Evolutionary conservation across 345 rosid genomes (phyloP).

Genomic region (Rhodamnia rubescens): DNA sequence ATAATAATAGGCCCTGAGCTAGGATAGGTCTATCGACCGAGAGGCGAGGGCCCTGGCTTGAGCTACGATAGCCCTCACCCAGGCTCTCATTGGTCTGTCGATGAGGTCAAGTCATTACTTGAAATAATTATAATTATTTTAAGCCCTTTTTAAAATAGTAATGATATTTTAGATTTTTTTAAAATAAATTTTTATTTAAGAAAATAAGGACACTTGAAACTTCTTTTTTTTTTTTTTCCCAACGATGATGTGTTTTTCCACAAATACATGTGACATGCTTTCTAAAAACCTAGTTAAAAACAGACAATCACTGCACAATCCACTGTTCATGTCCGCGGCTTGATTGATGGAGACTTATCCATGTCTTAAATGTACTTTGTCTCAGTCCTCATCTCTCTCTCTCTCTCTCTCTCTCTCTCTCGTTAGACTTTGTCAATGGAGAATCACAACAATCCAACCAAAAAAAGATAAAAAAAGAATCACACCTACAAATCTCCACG

Average conservation of each 20-base stretch:
- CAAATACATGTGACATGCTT: conserved; percentile 1
- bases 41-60: no score
- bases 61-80: no score
- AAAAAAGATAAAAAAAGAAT: neutral
- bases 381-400: neutral
- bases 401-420: neutral
- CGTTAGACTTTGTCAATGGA: neutral
- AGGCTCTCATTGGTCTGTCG: no score
- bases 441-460: neutral
- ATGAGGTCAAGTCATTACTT: no score
- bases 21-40: no score
- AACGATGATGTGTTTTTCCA: neutral
- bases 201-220: no score
- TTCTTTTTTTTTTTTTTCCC: no score
- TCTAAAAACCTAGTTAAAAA: neutral
- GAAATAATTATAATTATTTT: no score
- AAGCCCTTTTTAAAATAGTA: no score
- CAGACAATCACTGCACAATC: neutral
- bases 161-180: no score
- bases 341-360: neutral
- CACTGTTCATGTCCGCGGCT: neutral
- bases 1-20: no score
- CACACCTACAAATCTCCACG: neutral
- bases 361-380: neutral
- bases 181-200: no score